These are phyloP conservation scores for Carnegiea gigantea DNA, from an alignment of 179 eudicot species.

Conservation along the genomic window DNA sequence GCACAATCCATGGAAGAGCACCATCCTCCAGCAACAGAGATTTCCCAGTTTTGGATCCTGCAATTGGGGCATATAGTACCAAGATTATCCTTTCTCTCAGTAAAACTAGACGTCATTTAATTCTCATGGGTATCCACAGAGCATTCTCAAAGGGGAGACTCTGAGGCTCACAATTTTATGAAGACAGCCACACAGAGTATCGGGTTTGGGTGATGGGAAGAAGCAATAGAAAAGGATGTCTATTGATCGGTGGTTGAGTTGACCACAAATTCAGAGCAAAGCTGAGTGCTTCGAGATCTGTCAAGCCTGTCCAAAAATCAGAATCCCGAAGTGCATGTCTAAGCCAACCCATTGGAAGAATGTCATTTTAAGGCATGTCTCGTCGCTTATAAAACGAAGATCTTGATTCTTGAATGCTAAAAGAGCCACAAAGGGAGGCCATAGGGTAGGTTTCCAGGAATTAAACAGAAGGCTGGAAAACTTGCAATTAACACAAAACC, in stretches of 20 bases:
- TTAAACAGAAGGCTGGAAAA: too few relatives aligned
- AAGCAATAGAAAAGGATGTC: neutral
- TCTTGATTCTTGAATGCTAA: too few relatives aligned
- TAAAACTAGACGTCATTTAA: neutral
- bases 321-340: neutral
- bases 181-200: neutral
- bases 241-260: too few relatives aligned
- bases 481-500: too few relatives aligned
- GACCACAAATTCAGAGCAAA: too few relatives aligned
- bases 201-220: neutral
- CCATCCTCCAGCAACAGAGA: constrained; percentile 89
- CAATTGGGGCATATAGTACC: neutral
- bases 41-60: constrained; percentile 69
- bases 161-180: neutral
- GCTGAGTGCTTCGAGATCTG: neutral
- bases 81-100: neutral
- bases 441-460: neutral
- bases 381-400: too few relatives aligned
- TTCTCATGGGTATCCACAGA: neutral
- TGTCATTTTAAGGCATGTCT: too few relatives aligned
- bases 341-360: neutral
- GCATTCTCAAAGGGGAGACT: neutral
- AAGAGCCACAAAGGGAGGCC: neutral
- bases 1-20: constrained; percentile 89
- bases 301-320: neutral